Conservation (phyloP, 371 early-diverging fungal species). For the Polyrhizophydium stewartii region DNA sequence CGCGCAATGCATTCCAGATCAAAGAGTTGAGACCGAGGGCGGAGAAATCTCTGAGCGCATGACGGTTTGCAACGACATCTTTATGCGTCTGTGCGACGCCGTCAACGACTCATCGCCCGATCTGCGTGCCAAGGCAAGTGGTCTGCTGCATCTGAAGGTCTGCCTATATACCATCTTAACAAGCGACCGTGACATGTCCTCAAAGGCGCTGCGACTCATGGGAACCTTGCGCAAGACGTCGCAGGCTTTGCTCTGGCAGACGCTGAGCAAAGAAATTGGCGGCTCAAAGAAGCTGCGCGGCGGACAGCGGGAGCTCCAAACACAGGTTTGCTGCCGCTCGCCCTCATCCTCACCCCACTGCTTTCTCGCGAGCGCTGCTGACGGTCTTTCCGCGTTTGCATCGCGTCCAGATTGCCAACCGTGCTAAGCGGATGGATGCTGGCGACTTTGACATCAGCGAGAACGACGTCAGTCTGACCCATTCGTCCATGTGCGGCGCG, state of each 20-base stretch:
- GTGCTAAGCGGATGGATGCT: conserved; percentile 1
- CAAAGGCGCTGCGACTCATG: neutral
- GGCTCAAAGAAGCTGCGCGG: neutral
- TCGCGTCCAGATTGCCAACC: neutral
- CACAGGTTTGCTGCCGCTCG: neutral
- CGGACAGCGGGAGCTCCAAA: neutral
- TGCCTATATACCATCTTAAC: too few species aligned
- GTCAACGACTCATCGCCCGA: neutral
- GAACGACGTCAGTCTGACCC: neutral
- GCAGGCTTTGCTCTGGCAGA: neutral
- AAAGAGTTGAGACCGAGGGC: neutral
- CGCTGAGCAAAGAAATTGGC: conserved; percentile 4
- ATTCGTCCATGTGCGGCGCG: conserved; percentile 2
- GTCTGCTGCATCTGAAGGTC: too few species aligned
- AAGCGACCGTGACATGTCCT: too few species aligned
- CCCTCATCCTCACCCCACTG: neutral
- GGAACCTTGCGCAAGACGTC: neutral
- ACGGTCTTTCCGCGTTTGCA: neutral
- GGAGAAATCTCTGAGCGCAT: neutral
- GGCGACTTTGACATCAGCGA: conserved; percentile 5
- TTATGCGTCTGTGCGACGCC: neutral
- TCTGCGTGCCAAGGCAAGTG: conserved; percentile 1
- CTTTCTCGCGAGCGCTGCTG: neutral
- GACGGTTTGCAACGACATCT: neutral
- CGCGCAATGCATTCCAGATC: neutral